Conservation (phyloP, 2,329 filamentous ascomycete species). For the Fusarium longipes region DNA sequence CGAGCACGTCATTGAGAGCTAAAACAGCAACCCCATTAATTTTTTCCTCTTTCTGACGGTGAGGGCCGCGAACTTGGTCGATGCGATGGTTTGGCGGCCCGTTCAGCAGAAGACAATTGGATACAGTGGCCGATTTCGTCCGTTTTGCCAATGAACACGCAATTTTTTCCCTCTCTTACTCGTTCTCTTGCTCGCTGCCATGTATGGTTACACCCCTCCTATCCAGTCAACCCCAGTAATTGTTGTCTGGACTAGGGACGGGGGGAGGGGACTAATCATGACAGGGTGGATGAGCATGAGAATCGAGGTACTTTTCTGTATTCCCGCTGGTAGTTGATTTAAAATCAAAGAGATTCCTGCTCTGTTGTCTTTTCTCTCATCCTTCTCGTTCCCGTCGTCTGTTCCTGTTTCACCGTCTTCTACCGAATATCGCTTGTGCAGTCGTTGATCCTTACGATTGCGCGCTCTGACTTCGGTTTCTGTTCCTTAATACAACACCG, state of each 20-base stretch:
- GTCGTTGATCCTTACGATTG: constrained; percentile 49
- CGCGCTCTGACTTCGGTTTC: constrained; percentile 44
- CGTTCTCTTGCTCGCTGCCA: constrained; percentile 13
- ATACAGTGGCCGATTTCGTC: constrained; percentile 39
- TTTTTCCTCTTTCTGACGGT: constrained; percentile 38
- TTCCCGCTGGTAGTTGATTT: constrained; percentile 27
- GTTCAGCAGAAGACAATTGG: constrained; percentile 23
- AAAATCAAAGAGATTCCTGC: constrained; percentile 35
- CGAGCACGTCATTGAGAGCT: constrained; percentile 51
- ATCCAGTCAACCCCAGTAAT: constrained; percentile 32
- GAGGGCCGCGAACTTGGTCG: constrained; percentile 32
- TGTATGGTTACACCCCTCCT: constrained; percentile 26
- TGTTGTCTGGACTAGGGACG: constrained; percentile 27
- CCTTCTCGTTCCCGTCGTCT: constrained; percentile 22
- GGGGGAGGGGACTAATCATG: constrained; percentile 33
- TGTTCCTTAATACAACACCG: constrained; percentile 23
- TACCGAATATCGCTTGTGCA: constrained; percentile 29
- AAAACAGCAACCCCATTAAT: constrained; percentile 45
- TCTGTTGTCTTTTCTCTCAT: constrained; percentile 11
- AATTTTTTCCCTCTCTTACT: constrained; percentile 42
- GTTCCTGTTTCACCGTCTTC: constrained; percentile 20
- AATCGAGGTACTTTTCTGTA: constrained; percentile 23
- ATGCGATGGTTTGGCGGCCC: constrained; percentile 16
- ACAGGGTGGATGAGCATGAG: constrained; percentile 35
- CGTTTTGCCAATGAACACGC: constrained; percentile 39